These are phyloP conservation scores for Cystofilobasidium bisporidii DNA, from an alignment of 768 basidiomycete species.

Conservation along the genomic window DNA sequence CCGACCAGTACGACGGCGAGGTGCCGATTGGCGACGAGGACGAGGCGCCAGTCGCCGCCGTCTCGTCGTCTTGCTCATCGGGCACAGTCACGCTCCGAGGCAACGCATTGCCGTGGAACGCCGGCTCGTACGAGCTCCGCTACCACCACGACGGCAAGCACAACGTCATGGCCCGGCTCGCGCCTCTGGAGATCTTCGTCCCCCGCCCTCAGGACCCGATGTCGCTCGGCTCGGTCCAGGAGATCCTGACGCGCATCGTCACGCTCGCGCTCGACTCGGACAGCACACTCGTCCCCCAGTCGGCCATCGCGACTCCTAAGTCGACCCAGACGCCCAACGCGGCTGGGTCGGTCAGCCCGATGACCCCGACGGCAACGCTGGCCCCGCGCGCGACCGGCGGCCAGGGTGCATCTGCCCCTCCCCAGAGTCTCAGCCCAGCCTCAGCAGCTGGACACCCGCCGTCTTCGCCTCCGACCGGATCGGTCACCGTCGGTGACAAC, in stretches of 20 bases:
- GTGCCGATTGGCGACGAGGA: slow-evolving; percentile 44
- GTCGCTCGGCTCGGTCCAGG: slow-evolving; percentile 46
- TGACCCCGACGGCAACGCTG: too few relatives aligned
- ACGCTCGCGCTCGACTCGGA: slow-evolving; percentile 80
- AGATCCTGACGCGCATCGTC: slow-evolving; percentile 63
- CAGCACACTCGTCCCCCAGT: slow-evolving; percentile 60
- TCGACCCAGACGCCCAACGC: neutral
- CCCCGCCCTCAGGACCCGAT: slow-evolving; percentile 32
- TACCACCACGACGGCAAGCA: slow-evolving; percentile 91
- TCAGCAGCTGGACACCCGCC: neutral
- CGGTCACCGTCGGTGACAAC: neutral
- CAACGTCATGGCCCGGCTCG: slow-evolving; percentile 79
- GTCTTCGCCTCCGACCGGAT: neutral
- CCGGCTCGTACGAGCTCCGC: slow-evolving; percentile 73
- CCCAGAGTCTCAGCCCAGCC: too few relatives aligned
- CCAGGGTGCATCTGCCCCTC: too few relatives aligned
- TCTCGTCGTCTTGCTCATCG: neutral
- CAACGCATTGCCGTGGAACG: slow-evolving; percentile 72
- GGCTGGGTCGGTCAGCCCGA: neutral
- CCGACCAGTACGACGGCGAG: slow-evolving; percentile 90
- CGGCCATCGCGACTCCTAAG: slow-evolving; percentile 40
- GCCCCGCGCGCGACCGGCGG: too few relatives aligned
- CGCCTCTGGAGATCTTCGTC: slow-evolving; percentile 67
- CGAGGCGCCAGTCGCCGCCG: slow-evolving; percentile 39
- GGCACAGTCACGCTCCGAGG: slow-evolving; percentile 68